Base-by-base conservation (phyloP, 495 filamentous ascomycete species). In the Aspergillus sparsus region DNA sequence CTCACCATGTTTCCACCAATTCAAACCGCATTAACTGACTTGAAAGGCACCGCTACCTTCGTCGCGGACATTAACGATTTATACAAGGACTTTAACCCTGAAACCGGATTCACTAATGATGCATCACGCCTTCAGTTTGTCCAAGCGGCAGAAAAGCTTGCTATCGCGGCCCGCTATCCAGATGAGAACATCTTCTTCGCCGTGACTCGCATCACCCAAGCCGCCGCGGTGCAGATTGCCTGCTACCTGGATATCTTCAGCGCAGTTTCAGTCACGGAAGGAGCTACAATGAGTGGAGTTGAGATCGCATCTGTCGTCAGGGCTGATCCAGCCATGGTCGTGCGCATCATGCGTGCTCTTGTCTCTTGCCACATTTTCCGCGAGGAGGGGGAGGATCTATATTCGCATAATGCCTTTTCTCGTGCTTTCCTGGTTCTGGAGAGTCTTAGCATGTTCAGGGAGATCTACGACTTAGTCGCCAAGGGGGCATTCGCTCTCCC, bases 321-420 rank as follows among this genome's bases (percentile, higher is more conserved):
- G 37, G 37, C 37, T 1, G 37, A 41, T 4, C 37, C 37, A 41
- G 37, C 37, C 37, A 41, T 41, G 37, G 4, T 41, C 10, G 60
- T 62, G 53, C 53, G 60, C 13, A 44, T 57, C 44, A 62, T 62
- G 60, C 60, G 60, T 7, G 53, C 53, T 3, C 32, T 53, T 16
- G 50, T 53, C 27, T 53, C 60, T 21, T 7, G 39, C 8, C 46
- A 53, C 7, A 52, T 53, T 8, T 56, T 62, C 15, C 44, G 18
- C 7, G 60, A 62, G 35, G 36, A 31, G 2, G 60, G 34, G 7
- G 53, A 52, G 12, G 53, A 62, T 35, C 11, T 41, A 11, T 62
- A 62, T 15, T 45, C 60, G 42, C 60, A 57, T 37, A 57, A 52
- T 10, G 51, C 60, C 7, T 36, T 56, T 27, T 62, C 60, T 12